Evolutionary conservation across 2,329 filamentous ascomycete species (phyloP), one percentile per base, ranked within the genome.

Genomic region (Microdochium paspali): DNA sequence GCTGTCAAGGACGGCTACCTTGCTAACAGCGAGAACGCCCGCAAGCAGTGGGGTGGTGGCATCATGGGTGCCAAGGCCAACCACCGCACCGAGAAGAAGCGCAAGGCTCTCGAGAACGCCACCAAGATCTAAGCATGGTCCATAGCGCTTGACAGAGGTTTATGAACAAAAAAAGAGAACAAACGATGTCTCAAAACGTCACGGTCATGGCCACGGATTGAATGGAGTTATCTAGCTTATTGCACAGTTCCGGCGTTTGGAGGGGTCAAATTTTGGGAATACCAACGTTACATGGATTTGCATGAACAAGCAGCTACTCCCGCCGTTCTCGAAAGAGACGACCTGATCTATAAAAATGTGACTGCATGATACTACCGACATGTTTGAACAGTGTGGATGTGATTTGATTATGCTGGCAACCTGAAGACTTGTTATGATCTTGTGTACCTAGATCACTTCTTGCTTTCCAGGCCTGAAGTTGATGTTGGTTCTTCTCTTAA

Each of bases 1-100:
- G 84, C 93, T 68, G 79, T 98, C 82, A 97, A 98, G 85, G 91
- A 97, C 66, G 93, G 91, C 61, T 98, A 95, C 82, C 75, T 87
- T 64, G 90, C 94, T 74, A 94, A 95, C 83, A 87, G 87, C 71
- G 91, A 97, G 76, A 86, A 90, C 68, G 73, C 80, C 64, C 86
- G 89, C 73, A 84, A 86, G 71, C 87, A 91, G 76, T 98, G 94
- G 93, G 93, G 94, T 77, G 93, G 93, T 82, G 94, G 94, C 74
- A 96, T 98, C 78, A 96, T 98, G 90, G 79, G 93, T 66, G 79
- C 84, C 70, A 98, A 98, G 88, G 90, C 93, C 67, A 82, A 81
- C 73, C 80, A 79, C 73, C 74, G 74, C 66, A 79, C 74, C 54
- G 72, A 74, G 72, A 96, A 95, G 87, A 89, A 88, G 80, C 81